Evolutionary conservation across 2,329 filamentous ascomycete genomes (phyloP), one percentile per base, ranked within the genome.

Genomic region (Penicillium sp.): DNA sequence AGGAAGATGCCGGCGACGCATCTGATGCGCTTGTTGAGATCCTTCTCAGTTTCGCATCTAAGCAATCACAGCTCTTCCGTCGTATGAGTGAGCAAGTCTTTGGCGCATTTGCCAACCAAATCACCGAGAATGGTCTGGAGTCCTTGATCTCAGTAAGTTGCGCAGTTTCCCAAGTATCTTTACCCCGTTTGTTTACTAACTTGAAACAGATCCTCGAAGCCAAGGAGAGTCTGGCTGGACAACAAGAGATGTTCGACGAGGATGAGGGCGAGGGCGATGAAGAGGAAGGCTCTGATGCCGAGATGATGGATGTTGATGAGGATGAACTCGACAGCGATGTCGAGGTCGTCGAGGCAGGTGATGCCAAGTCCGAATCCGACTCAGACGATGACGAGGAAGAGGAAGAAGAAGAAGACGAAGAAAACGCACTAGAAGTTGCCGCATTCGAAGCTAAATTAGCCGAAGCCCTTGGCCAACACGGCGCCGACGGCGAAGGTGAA

Each of bases 41-140:
- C 48, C 75, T 99, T 7, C 79, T 97, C n/a, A 90, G 90, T 48
- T 91, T 97, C 75, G 84, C 95, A 2, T 90, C 92, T 0, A 90
- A 91, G 57, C 89, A 88, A 3, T 96, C 92, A 1, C 85, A 87
- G 9, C 79, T 97, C 48, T 89, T 96, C 77, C 85, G 91, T 29
- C 90, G 92, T 64, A 87, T 95, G 49, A 90, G 91, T 5, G 87
- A 93, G 68, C 89, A 94, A 66, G 92, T 96, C 0, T 97, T 97
- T 69, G 83, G 87, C 22, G 86, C 88, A 1, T 96, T 96, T 69
- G 88, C 90, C 3, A 76, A 83, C 13, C 84, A 90, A 50, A 83
- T 97, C 55, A 91, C 88, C 1, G 78, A 81, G 5, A 84, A 88
- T 52, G 90, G 90, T 0, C 74, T 97, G 50, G 83, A 88, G 54